A percentile compares a stretch with the other conserved stretches of the same genome.
phyloP scores from a whole-genome alignment of 768 basidiomycete genomes.

The Xerocomellus amylosporus region DNA sequence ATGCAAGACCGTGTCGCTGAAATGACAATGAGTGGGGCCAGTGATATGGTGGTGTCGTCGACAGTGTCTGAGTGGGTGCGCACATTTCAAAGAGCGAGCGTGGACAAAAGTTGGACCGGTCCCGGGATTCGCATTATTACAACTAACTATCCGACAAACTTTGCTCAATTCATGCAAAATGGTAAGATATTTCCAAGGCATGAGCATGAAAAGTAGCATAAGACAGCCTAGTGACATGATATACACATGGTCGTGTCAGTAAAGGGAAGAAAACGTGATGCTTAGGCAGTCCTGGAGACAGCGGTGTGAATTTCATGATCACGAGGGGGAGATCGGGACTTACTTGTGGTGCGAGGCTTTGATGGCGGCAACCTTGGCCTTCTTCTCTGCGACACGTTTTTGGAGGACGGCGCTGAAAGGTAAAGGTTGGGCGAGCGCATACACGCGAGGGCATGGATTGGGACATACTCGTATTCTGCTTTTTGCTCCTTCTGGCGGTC shows the following conservation, averaged over 20 bases:
- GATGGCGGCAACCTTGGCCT: slow-evolving; percentile 84
- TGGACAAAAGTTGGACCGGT: too few species aligned
- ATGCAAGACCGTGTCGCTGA: too few species aligned
- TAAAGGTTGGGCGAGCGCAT: neutral
- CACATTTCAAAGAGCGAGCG: too few species aligned
- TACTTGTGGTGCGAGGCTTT: slow-evolving; percentile 85
- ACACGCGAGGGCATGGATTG: too few species aligned
- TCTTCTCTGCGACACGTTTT: slow-evolving; percentile 92
- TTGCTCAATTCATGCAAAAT: neutral
- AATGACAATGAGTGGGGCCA: too few species aligned
- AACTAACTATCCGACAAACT: too few species aligned
- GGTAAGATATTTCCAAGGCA: neutral
- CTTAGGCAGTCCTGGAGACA: slow-evolving; percentile 21
- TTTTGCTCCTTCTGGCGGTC: slow-evolving; percentile 95
- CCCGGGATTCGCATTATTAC: too few species aligned
- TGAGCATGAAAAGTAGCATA: slow-evolving; percentile 18
- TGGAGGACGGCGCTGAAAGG: slow-evolving; percentile 58
- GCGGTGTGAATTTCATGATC: neutral
- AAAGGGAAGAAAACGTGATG: neutral
- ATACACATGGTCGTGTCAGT: slow-evolving; percentile 18
- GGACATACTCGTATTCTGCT: slow-evolving; percentile 80
- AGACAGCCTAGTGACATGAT: slow-evolving; percentile 25
- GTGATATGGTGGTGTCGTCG: too few species aligned
- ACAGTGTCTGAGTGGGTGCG: too few species aligned
- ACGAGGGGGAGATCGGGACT: slow-evolving; percentile 10